Conservation (phyloP, 192 early-diverging fungal species). For the Spizellomyces sp. region DNA sequence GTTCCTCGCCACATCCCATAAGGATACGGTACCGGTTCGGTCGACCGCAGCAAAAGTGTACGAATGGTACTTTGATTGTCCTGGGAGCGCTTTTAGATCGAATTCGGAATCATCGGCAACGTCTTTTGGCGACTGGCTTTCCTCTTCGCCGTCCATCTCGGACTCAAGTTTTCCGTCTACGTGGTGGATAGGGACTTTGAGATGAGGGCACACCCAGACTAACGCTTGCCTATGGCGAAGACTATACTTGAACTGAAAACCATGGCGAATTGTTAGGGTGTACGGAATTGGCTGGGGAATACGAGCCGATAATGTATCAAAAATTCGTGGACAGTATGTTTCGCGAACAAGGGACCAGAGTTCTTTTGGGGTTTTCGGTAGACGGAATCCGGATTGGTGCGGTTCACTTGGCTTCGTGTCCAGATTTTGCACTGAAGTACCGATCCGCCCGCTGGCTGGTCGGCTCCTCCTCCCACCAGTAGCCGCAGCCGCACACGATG, state of each 20-base stretch:
- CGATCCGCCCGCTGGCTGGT: background rate
- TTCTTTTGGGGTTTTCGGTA: conserved; percentile 3
- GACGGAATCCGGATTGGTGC: background rate
- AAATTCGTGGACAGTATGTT: conserved; percentile 2
- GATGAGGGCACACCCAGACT: conserved; percentile 27
- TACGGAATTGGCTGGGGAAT: conserved; percentile 33
- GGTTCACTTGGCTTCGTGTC: too few relatives aligned
- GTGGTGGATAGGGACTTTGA: conserved; percentile 28
- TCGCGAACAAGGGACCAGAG: conserved; percentile 21
- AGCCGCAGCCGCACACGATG: background rate
- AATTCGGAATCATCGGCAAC: conserved; percentile 8
- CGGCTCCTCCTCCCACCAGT: background rate
- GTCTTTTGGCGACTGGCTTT: conserved; percentile 22
- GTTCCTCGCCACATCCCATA: conserved; percentile 43
- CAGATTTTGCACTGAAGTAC: too few relatives aligned
- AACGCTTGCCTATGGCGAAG: conserved; percentile 26
- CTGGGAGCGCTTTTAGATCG: background rate
- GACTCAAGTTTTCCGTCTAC: conserved; percentile 24
- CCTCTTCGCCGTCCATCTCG: background rate
- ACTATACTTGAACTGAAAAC: conserved; percentile 34
- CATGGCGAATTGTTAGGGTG: conserved; percentile 31
- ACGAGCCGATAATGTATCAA: background rate
- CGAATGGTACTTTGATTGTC: background rate
- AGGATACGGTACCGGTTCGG: conserved; percentile 24
- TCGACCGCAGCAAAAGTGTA: conserved; percentile 47